phyloP scores from a whole-genome alignment of 371 early-diverging fungal genomes.

The Rhizopus stolonifer region DNA sequence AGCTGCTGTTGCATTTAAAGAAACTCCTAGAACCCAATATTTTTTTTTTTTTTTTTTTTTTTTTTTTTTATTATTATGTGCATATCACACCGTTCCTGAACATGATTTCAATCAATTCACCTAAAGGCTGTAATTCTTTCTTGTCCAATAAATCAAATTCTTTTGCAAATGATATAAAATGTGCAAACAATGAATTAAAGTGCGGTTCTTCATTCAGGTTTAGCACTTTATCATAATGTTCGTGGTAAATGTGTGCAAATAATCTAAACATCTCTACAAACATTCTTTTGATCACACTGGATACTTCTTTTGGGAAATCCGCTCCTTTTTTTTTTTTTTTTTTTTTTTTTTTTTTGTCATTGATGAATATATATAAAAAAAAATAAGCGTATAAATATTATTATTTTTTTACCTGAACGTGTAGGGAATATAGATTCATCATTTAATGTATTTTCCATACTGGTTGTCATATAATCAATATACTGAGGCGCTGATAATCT shows the following conservation, averaged over 20 bases:
- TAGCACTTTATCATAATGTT: constrained; percentile 85
- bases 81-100: constrained; percentile 20
- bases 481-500: constrained; percentile 93
- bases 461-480: constrained; percentile 90
- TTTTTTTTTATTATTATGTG: constrained; percentile 4
- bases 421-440: constrained; percentile 93
- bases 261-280: constrained; percentile 86
- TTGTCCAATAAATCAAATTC: constrained; percentile 94
- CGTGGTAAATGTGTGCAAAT: constrained; percentile 92
- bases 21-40: constrained; percentile 33
- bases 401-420: constrained; percentile 44
- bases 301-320: constrained; percentile 86
- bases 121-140: constrained; percentile 85
- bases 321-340: constrained; percentile 12
- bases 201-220: constrained; percentile 85
- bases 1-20: constrained; percentile 64
- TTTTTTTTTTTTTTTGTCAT: background rate
- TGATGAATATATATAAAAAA: no score
- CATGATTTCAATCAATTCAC: constrained; percentile 66
- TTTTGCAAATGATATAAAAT: constrained; percentile 87
- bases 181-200: constrained; percentile 93
- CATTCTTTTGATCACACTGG: constrained; percentile 66
- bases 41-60: background rate
- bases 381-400: no score
- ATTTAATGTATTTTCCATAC: constrained; percentile 82